Conservation (phyloP, 225 moss, liverwort and hornwort species). For the Antitrichia curtipendula region DNA sequence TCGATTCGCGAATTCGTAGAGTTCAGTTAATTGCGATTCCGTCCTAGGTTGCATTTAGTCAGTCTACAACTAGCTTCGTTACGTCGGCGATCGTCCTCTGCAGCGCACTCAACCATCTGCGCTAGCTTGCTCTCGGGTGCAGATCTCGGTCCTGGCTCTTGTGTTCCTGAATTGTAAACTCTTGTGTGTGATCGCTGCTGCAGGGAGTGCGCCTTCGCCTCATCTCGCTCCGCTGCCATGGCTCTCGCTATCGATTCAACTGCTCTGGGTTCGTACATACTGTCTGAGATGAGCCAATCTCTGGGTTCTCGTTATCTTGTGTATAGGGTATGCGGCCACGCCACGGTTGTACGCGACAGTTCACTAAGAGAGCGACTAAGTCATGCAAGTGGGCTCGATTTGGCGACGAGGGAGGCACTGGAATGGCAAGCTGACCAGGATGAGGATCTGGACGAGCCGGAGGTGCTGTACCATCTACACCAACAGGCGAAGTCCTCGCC, state of each 20-base stretch:
- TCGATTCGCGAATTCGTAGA: no score
- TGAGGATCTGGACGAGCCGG: background rate
- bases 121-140: no score
- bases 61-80: no score
- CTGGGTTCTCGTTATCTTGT: background rate
- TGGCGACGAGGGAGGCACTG: background rate
- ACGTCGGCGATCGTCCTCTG: no score
- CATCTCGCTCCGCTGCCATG: background rate
- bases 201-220: no score
- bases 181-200: no score
- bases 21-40: no score
- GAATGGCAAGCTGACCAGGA: background rate
- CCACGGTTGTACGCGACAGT: background rate
- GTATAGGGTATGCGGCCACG: background rate
- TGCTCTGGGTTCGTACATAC: rapidly evolving
- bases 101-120: no score
- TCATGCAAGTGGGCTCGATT: rapidly evolving
- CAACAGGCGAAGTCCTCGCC: background rate
- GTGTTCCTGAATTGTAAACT: no score
- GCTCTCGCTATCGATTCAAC: background rate
- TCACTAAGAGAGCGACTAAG: rapidly evolving
- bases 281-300: rapidly evolving
- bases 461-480: background rate
- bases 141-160: no score
- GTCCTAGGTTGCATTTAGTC: no score